Conservation (phyloP, 495 filamentous ascomycete genomes). For the Neurospora hispaniola region DNA sequence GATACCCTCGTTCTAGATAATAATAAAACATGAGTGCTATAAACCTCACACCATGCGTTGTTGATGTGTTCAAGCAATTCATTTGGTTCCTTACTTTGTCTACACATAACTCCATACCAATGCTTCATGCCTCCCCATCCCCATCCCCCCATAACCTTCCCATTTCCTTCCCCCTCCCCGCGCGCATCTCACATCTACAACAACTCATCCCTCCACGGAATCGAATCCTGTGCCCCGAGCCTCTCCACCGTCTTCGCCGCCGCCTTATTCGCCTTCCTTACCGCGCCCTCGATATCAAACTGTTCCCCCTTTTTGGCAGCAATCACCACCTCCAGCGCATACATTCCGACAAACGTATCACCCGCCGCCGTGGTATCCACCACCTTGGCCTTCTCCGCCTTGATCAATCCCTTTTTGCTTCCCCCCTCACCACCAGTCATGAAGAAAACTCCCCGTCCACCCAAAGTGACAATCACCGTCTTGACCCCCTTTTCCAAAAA, state of each 20-base stretch:
- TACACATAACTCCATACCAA: neutral
- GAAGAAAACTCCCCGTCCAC: slow-evolving; percentile 61
- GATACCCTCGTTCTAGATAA: neutral
- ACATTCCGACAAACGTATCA: slow-evolving; percentile 87
- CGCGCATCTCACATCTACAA: neutral
- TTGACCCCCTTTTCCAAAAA: slow-evolving; percentile 60
- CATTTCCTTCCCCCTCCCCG: neutral
- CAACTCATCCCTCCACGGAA: slow-evolving; percentile 81
- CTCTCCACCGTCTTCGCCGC: slow-evolving; percentile 68
- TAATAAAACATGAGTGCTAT: neutral
- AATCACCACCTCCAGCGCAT: slow-evolving; percentile 58
- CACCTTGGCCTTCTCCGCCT: slow-evolving; percentile 54
- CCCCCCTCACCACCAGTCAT: slow-evolving; percentile 22
- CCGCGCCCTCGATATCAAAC: slow-evolving; percentile 47
- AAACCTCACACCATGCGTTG: neutral
- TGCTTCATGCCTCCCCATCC: neutral
- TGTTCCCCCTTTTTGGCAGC: slow-evolving; percentile 21
- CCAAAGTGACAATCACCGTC: slow-evolving; percentile 76
- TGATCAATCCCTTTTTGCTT: slow-evolving; percentile 34
- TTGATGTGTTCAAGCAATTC: neutral
- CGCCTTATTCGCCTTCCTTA: slow-evolving; percentile 60
- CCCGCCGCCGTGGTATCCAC: slow-evolving; percentile 92
- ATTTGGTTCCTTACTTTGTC: neutral
- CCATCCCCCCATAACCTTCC: neutral
- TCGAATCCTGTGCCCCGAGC: slow-evolving; percentile 73